phyloP scores from a whole-genome alignment of 768 basidiomycete genomes.

The Suillus paluster region DNA sequence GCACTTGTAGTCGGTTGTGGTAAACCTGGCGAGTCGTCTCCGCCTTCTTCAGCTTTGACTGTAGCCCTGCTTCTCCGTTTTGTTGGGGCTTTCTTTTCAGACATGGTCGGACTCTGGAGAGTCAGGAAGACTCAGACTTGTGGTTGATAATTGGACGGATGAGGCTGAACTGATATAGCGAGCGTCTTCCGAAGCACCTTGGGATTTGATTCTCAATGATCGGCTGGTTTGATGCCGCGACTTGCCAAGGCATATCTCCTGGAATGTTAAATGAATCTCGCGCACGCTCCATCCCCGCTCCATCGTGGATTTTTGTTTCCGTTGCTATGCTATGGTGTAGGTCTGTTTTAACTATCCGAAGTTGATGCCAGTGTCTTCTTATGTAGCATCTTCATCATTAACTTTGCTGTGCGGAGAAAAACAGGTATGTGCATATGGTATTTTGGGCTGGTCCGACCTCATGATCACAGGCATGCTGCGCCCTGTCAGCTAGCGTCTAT shows the following conservation, averaged over 20 bases:
- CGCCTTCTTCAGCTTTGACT: constrained; percentile 18
- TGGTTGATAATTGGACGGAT: constrained; percentile 18
- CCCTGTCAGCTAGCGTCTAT: not conserved
- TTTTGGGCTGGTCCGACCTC: not conserved
- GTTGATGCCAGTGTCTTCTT: constrained; percentile 1
- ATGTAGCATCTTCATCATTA: not conserved
- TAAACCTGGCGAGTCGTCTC: constrained; percentile 12
- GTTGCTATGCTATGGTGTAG: not conserved
- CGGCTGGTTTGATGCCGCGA: constrained; percentile 21
- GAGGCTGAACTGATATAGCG: constrained; percentile 31
- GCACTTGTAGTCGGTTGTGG: constrained; percentile 11
- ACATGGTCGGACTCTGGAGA: constrained; percentile 25
- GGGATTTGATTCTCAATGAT: constrained; percentile 3
- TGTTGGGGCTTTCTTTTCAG: constrained; percentile 27
- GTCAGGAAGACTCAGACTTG: constrained; percentile 13
- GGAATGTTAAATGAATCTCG: not conserved
- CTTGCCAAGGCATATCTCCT: not conserved
- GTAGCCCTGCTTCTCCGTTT: constrained; percentile 21
- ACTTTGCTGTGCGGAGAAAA: constrained; percentile 1
- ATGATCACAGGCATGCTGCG: not conserved
- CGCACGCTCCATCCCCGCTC: not conserved
- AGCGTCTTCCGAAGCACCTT: constrained; percentile 20
- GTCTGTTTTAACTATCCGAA: not conserved
- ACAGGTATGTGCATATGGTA: not conserved
- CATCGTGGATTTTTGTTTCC: not conserved